phyloP scores from a whole-genome alignment of 257 asterid species.

The Nicotiana tabacum region DNA sequence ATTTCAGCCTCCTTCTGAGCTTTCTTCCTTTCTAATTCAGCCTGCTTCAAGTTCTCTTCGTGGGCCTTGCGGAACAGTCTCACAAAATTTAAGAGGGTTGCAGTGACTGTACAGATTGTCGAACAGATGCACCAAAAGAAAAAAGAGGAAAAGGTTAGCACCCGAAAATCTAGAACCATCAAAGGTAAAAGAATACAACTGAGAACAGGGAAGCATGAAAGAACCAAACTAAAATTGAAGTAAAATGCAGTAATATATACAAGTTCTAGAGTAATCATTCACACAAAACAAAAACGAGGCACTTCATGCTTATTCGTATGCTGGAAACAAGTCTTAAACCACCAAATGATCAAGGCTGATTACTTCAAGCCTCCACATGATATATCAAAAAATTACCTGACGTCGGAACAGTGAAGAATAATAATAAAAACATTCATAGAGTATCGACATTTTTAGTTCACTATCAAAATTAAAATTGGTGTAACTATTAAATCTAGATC shows the following conservation, averaged over 20 bases:
- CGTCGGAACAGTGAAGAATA: too few species aligned
- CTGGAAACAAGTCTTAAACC: not conserved
- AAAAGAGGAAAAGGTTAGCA: not conserved
- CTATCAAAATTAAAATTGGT: too few species aligned
- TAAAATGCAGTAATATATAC: constrained; percentile 1
- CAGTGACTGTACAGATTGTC: constrained; percentile 56
- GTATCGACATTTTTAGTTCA: too few species aligned
- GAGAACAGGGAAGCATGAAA: not conserved
- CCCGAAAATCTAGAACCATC: not conserved
- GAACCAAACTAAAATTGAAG: not conserved
- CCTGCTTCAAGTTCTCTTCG: constrained; percentile 91
- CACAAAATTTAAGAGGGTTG: constrained; percentile 88
- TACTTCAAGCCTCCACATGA: too few species aligned
- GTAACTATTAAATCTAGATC: too few species aligned
- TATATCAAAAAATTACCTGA: too few species aligned
- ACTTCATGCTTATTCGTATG: not conserved
- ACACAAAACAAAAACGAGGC: not conserved
- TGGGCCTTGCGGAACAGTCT: constrained; percentile 84
- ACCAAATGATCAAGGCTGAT: too few species aligned
- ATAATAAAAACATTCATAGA: too few species aligned
- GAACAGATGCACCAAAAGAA: constrained; percentile 12
- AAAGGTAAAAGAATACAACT: not conserved
- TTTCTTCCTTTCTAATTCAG: constrained; percentile 92
- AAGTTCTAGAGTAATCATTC: not conserved
- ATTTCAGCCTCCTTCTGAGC: constrained; percentile 85